A percentile compares a stretch with the other conserved stretches of the same genome.
Conservation (phyloP, 345 rosid genomes). For the Syzygium oleosum region DNA sequence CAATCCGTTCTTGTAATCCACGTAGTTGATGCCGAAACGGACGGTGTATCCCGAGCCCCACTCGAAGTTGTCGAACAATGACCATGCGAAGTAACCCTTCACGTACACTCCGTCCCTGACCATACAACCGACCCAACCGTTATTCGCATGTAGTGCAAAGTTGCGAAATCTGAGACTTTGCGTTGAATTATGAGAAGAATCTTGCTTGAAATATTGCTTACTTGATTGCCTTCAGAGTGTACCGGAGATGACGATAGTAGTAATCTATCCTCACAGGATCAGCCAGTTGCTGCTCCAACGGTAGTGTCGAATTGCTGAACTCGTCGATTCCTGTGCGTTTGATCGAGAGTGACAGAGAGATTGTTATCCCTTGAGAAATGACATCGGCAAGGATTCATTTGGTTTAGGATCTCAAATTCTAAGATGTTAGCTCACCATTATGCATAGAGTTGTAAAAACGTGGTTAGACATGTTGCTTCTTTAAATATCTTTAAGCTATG, state of each 20-base stretch:
- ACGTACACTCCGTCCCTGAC: conserved; percentile 45
- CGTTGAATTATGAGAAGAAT: not conserved
- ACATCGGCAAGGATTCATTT: not conserved
- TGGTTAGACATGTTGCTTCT: not conserved
- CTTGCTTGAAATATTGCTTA: conserved; percentile 4
- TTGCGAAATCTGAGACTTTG: not conserved
- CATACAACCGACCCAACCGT: fast-evolving
- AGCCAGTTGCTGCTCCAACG: conserved; percentile 18
- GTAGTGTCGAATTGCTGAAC: conserved; percentile 15
- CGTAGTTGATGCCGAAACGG: conserved; percentile 43
- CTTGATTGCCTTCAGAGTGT: conserved; percentile 23
- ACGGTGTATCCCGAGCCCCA: conserved; percentile 49
- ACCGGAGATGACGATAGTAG: conserved; percentile 16
- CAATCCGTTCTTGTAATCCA: conserved; percentile 40
- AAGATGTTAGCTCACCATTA: not conserved
- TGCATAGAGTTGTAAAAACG: not conserved
- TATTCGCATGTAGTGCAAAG: not conserved
- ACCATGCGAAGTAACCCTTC: conserved; percentile 51
- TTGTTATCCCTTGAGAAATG: not conserved
- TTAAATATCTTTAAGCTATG: not conserved
- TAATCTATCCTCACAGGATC: conserved; percentile 31
- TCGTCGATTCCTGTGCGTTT: conserved; percentile 20
- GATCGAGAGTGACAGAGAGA: not conserved
- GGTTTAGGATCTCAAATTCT: not conserved
- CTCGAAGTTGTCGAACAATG: conserved; percentile 53